Conservation (phyloP, 1,139 yeast species). For the Nakaseomyces glabratus region DNA sequence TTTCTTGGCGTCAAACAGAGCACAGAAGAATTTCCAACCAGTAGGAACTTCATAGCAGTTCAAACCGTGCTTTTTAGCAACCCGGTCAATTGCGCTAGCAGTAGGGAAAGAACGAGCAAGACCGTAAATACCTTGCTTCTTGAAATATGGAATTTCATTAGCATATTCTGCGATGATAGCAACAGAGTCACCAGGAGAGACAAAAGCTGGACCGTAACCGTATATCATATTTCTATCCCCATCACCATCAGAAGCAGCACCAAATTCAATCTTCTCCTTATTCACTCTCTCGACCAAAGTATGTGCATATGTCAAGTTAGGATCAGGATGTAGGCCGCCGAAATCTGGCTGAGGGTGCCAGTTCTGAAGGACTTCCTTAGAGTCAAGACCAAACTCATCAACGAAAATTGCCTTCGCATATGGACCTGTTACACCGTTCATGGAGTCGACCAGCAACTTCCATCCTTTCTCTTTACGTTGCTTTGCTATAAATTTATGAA, state of each 20-base stretch:
- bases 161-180: conserved; percentile 96
- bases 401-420: conserved; percentile 80
- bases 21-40: conserved; percentile 98
- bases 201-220: conserved; percentile 85
- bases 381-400: conserved; percentile 72
- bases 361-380: conserved; percentile 60
- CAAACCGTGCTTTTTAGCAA: conserved; percentile 69
- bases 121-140: conserved; percentile 78
- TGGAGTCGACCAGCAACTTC: conserved; percentile 74
- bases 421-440: conserved; percentile 96
- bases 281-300: conserved; percentile 83
- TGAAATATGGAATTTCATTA: conserved; percentile 76
- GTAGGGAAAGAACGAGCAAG: conserved; percentile 99
- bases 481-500: conserved; percentile 54
- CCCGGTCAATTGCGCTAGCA: conserved; percentile 85
- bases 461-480: conserved; percentile 45
- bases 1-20: conserved; percentile 84
- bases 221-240: conserved; percentile 99
- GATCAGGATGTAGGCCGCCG: conserved; percentile 98
- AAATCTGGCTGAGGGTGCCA: conserved; percentile 75
- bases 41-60: conserved; percentile 92
- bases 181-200: conserved; percentile 96
- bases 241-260: conserved; percentile 98
- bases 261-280: conserved; percentile 70
- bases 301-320: conserved; percentile 89